Evolutionary conservation across 345 rosid species (phyloP).

Genomic region (Excoecaria cochinchinensis): DNA sequence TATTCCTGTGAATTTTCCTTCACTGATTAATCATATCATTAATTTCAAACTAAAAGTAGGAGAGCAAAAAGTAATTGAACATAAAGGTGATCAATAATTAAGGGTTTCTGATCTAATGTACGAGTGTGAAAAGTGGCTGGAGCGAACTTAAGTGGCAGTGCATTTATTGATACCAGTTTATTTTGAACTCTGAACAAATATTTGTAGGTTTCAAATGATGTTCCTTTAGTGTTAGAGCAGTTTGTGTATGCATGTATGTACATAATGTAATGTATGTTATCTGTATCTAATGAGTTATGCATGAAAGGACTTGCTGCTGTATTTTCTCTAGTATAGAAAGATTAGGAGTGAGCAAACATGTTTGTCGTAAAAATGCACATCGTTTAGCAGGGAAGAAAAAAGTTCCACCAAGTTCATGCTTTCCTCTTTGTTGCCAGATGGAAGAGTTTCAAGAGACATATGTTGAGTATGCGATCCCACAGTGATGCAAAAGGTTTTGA

Average conservation of each 20-base stretch:
- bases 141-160: not conserved
- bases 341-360: not conserved
- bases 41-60: not conserved
- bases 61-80: not conserved
- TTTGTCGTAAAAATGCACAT: not conserved
- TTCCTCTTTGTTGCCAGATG: conserved; percentile 48
- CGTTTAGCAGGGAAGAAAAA: not conserved
- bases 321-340: not conserved
- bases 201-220: not conserved
- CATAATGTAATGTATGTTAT: too few species aligned
- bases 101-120: not conserved
- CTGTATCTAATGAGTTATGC: too few species aligned
- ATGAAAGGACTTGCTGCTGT: too few species aligned
- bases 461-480: conserved; percentile 87
- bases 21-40: not conserved
- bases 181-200: not conserved
- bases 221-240: not conserved
- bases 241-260: not conserved
- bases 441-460: conserved; percentile 87
- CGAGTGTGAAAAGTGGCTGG: not conserved
- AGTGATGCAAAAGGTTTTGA: conserved; percentile 94
- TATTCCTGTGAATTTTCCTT: conserved; percentile 9
- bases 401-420: too few species aligned
- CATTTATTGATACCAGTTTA: not conserved
- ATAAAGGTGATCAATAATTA: not conserved